These are phyloP conservation scores for Fusarium luffae DNA, from an alignment of 2,329 filamentous ascomycete genomes.

Conservation along the genomic window DNA sequence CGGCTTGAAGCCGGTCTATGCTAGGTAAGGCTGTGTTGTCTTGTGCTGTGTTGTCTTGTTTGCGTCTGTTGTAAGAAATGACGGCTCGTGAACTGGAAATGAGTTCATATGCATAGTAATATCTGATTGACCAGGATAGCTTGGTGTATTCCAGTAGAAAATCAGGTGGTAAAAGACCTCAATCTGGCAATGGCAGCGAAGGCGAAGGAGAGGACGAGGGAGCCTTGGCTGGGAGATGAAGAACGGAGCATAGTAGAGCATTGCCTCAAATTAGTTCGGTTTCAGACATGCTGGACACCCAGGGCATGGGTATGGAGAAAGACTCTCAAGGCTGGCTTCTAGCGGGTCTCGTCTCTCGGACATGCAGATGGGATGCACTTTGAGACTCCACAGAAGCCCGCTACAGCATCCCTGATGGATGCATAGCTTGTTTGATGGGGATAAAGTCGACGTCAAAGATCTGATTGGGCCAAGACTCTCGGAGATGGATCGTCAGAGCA, in stretches of 20 bases:
- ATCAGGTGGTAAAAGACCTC: neutral
- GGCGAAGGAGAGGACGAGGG: neutral
- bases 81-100: constrained; percentile 1
- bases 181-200: constrained; percentile 4
- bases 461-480: constrained; percentile 17
- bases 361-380: constrained; percentile 1
- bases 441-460: neutral
- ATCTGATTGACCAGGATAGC: neutral
- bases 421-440: constrained; percentile 45
- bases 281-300: constrained; percentile 38
- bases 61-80: neutral
- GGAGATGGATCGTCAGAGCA: constrained; percentile 20
- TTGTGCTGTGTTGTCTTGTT: neutral
- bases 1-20: neutral
- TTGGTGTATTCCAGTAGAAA: constrained; percentile 1
- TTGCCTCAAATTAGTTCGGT: constrained; percentile 40
- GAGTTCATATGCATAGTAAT: neutral
- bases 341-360: constrained; percentile 12
- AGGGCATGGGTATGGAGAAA: constrained; percentile 11
- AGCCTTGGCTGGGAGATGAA: constrained; percentile 40
- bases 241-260: constrained; percentile 24
- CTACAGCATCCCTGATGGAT: constrained; percentile 20
- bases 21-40: neutral
- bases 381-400: constrained; percentile 19
- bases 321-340: constrained; percentile 11